Conservation (phyloP, 495 filamentous ascomycete genomes). For the Penicillium arizonense region DNA sequence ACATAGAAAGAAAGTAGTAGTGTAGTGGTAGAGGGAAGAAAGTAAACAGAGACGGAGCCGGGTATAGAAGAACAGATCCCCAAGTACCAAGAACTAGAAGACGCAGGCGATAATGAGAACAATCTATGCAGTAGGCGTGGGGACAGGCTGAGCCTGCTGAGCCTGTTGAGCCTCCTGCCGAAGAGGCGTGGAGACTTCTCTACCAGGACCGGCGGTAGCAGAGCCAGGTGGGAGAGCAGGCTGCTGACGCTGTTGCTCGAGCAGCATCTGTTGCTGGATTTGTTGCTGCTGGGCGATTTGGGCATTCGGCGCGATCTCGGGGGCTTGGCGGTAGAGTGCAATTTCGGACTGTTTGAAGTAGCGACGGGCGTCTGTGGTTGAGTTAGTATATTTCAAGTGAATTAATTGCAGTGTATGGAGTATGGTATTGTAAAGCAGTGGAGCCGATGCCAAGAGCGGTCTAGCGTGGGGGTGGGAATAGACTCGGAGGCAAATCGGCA, state of each 20-base stretch:
- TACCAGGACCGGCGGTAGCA: constrained; percentile 39
- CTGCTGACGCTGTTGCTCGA: constrained; percentile 34
- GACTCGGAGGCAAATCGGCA: constrained; percentile 11
- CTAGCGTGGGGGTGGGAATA: constrained; percentile 39
- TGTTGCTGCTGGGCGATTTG: constrained; percentile 47
- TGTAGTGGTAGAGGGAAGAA: constrained; percentile 3
- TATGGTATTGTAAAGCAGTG: constrained; percentile 14
- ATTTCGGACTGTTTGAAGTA: constrained; percentile 99
- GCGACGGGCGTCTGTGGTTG: constrained; percentile 73
- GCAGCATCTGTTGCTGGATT: constrained; percentile 43
- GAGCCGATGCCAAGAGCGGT: constrained; percentile 25
- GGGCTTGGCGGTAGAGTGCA: constrained; percentile 92
- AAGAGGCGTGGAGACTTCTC: constrained; percentile 22
- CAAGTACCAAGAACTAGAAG: background rate
- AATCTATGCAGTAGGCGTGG: constrained; percentile 33
- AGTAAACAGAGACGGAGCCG: constrained; percentile 7
- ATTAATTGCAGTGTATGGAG: constrained; percentile 1
- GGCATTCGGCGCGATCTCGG: constrained; percentile 54
- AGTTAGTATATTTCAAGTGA: constrained; percentile 7
- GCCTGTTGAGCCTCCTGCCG: constrained; percentile 13
- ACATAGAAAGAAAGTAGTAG: background rate
- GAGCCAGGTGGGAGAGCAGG: constrained; percentile 40
- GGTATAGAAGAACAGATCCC: constrained; percentile 13
- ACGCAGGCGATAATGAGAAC: constrained; percentile 1
- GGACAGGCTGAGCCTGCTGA: constrained; percentile 16